These are phyloP conservation scores for Boechera retrofracta DNA, from an alignment of 345 rosid species.

Conservation along the genomic window DNA sequence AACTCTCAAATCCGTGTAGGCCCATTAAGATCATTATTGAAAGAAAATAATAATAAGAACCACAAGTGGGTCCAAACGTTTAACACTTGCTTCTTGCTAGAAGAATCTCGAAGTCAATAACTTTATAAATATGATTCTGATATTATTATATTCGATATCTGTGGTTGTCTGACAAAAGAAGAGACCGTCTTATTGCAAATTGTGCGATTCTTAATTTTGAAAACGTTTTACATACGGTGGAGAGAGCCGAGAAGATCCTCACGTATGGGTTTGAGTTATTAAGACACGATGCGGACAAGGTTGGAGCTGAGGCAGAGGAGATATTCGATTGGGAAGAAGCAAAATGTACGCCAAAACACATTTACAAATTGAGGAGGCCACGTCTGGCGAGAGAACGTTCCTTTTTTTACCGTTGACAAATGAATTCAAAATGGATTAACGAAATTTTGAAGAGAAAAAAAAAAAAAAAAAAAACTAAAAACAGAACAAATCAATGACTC, in stretches of 20 bases:
- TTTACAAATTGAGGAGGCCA: not conserved
- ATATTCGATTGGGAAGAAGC: not conserved
- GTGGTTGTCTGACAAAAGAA: not conserved
- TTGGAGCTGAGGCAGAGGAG: not conserved
- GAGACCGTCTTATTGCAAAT: slow-evolving; percentile 3
- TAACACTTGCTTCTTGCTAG: not conserved
- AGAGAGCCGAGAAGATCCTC: not conserved
- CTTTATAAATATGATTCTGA: not conserved
- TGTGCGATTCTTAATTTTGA: not conserved
- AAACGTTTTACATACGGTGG: not conserved
- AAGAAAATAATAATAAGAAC: not conserved
- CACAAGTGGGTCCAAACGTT: slow-evolving; percentile 33
- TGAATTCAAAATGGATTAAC: not conserved
- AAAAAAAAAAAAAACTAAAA: too few species aligned
- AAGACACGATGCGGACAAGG: not conserved
- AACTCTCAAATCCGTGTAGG: slow-evolving; percentile 10
- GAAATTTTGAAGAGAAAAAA: too few species aligned
- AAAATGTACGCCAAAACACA: not conserved
- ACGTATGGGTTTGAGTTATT: not conserved
- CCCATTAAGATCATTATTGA: slow-evolving; percentile 18
- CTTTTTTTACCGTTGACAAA: not conserved
- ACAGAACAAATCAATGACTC: not conserved
- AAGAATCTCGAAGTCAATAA: slow-evolving; percentile 20
- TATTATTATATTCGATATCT: slow-evolving; percentile 7
- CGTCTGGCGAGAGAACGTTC: not conserved